These are phyloP conservation scores for Chrysoporthe deuterocubensis DNA, from an alignment of 2,329 filamentous ascomycete species.

Conservation along the genomic window DNA sequence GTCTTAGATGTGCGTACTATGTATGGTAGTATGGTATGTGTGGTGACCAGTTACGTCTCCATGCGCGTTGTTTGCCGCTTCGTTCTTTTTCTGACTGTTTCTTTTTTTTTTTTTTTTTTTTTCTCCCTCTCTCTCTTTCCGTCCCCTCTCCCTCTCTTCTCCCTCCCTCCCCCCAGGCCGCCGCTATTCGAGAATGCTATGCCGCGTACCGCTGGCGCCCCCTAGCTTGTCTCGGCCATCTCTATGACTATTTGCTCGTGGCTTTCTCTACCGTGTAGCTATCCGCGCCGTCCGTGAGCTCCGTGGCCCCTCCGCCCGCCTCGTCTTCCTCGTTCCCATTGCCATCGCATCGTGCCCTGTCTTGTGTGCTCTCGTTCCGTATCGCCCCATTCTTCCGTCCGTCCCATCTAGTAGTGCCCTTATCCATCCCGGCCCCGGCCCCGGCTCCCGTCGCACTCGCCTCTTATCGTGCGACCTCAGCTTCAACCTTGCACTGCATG, in stretches of 20 bases:
- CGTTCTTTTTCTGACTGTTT: background rate
- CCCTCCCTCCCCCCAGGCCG: background rate
- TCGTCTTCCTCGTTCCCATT: background rate
- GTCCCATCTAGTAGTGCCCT: background rate
- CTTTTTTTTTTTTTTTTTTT: background rate
- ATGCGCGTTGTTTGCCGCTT: background rate
- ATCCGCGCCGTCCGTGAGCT: background rate
- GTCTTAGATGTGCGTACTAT: background rate
- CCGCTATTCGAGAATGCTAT: background rate
- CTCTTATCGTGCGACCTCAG: background rate
- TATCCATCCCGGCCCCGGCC: background rate
- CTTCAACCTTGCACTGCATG: constrained; percentile 1
- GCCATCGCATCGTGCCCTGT: background rate
- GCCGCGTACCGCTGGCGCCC: too few species aligned
- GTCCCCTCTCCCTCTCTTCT: background rate
- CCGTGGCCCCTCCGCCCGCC: background rate
- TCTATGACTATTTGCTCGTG: background rate
- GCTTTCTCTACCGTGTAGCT: background rate
- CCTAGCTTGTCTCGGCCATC: background rate
- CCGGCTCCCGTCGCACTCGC: background rate
- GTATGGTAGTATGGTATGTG: background rate
- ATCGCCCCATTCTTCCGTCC: background rate
- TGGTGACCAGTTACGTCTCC: background rate
- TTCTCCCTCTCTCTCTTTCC: background rate
- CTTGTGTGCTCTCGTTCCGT: background rate